phyloP scores from a whole-genome alignment of 805 yeast genomes.

The Suhomyces sp. region DNA sequence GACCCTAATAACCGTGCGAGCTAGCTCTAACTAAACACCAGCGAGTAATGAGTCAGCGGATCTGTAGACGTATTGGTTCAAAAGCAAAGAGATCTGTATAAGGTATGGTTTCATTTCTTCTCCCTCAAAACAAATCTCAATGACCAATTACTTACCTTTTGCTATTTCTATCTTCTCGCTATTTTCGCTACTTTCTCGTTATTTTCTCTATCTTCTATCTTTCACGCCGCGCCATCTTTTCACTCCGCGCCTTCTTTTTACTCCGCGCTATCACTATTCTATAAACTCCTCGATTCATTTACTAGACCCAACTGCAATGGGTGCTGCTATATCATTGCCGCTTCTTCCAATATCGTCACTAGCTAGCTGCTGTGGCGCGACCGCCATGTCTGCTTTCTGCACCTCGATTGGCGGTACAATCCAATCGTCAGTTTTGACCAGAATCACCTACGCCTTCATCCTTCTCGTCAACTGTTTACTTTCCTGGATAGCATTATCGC shows the following conservation, averaged over 20 bases:
- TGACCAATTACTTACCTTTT: too few relatives aligned
- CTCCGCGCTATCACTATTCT: not conserved
- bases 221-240: not conserved
- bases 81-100: not conserved
- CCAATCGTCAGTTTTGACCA: conserved; percentile 75
- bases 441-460: conserved; percentile 80
- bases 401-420: conserved; percentile 54
- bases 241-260: not conserved
- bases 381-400: conserved; percentile 61
- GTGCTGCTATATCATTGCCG: conserved; percentile 71
- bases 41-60: too few relatives aligned
- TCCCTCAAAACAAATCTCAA: not conserved
- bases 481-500: conserved; percentile 91
- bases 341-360: conserved; percentile 46
- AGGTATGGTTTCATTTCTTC: not conserved
- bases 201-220: not conserved
- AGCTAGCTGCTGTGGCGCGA: conserved; percentile 78
- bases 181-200: not conserved
- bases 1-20: not conserved
- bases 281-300: not conserved
- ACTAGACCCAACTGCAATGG: conserved; percentile 40
- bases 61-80: too few relatives aligned
- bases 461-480: conserved; percentile 74
- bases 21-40: not conserved
- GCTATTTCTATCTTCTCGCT: not conserved